Evolutionary conservation across 2,329 filamentous ascomycete genomes (phyloP).

Genomic region (Monilinia polystroma): DNA sequence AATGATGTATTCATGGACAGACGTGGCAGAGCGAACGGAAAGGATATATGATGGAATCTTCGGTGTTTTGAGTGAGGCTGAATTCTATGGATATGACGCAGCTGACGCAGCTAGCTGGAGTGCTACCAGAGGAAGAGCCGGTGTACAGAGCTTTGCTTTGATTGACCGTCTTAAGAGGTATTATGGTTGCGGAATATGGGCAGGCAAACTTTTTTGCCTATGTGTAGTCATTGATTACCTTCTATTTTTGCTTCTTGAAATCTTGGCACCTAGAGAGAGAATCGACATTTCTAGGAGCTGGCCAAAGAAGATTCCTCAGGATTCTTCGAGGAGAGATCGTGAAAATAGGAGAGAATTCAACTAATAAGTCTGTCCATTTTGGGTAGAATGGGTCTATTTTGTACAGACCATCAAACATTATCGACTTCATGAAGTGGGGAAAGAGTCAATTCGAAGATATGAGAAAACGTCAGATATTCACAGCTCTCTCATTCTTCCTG

Average conservation of each 20-base stretch:
- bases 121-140: slow-evolving; percentile 65
- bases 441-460: not conserved
- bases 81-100: slow-evolving; percentile 82
- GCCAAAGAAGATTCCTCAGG: slow-evolving; percentile 65
- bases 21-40: slow-evolving; percentile 91
- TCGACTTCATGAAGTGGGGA: not conserved
- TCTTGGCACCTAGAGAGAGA: slow-evolving; percentile 76
- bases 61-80: slow-evolving; percentile 77
- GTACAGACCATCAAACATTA: not conserved
- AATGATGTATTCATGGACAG: slow-evolving; percentile 98
- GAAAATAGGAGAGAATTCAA: slow-evolving; percentile 6
- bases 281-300: slow-evolving; percentile 91
- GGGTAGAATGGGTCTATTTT: not conserved
- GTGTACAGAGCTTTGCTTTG: slow-evolving; percentile 81
- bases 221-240: slow-evolving; percentile 94
- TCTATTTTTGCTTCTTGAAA: slow-evolving; percentile 82
- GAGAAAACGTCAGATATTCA: not conserved
- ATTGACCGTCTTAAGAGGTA: slow-evolving; percentile 95
- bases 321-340: slow-evolving; percentile 12
- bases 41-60: slow-evolving; percentile 93
- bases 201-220: slow-evolving; percentile 93
- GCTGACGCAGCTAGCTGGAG: slow-evolving; percentile 62
- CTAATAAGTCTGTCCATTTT: not conserved
- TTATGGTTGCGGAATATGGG: slow-evolving; percentile 98
- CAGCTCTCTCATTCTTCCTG: not conserved